Conservation (phyloP, 2,329 filamentous ascomycete species). For the Zymoseptoria passerinii region DNA sequence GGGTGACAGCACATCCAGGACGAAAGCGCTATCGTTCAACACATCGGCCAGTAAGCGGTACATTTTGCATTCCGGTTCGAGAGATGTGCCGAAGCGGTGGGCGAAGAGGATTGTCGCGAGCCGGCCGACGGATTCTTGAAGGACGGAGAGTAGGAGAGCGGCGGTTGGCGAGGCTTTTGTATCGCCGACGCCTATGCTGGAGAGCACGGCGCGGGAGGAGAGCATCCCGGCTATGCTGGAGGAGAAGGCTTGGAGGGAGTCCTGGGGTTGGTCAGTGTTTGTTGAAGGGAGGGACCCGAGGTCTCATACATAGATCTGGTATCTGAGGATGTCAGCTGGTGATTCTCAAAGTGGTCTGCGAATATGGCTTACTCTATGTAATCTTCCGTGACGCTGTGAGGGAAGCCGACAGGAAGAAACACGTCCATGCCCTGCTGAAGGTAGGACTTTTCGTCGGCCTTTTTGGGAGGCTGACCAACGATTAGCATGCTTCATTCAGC, state of each 20-base stretch:
- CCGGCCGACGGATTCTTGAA: slow-evolving; percentile 73
- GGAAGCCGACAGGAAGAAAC: slow-evolving; percentile 82
- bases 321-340: slow-evolving; percentile 36
- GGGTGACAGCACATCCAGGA: slow-evolving; percentile 77
- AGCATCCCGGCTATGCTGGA: slow-evolving; percentile 73
- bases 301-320: slow-evolving; percentile 57
- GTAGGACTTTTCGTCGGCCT: slow-evolving; percentile 16
- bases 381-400: slow-evolving; percentile 74
- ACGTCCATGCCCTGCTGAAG: slow-evolving; percentile 51
- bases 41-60: slow-evolving; percentile 81
- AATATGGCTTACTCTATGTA: slow-evolving; percentile 62
- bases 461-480: slow-evolving; percentile 5
- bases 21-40: slow-evolving; percentile 78
- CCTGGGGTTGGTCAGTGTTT: slow-evolving; percentile 33
- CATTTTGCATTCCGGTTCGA: slow-evolving; percentile 85
- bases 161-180: slow-evolving; percentile 68
- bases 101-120: slow-evolving; percentile 82
- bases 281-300: background rate
- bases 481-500: slow-evolving; percentile 6
- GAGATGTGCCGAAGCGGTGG: slow-evolving; percentile 67
- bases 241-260: slow-evolving; percentile 77
- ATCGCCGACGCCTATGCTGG: slow-evolving; percentile 75
- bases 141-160: slow-evolving; percentile 71
- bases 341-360: background rate
- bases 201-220: slow-evolving; percentile 70